Conservation (phyloP, 495 filamentous ascomycete species). For the Aspergillus incahuasiensis region DNA sequence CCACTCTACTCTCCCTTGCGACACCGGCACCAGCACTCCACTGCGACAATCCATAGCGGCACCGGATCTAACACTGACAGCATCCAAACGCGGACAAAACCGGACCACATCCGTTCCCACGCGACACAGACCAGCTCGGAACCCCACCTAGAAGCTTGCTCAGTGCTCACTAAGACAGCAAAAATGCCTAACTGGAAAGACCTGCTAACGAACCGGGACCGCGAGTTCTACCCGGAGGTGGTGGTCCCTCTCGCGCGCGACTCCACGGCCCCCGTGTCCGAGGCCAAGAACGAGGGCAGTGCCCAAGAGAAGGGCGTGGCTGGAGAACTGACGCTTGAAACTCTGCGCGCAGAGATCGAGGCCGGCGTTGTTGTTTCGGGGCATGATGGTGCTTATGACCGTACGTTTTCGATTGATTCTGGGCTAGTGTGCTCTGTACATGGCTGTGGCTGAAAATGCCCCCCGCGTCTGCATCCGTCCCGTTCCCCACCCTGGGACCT, state of each 20-base stretch:
- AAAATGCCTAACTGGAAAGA: neutral
- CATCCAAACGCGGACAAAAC: no score
- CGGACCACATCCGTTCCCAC: no score
- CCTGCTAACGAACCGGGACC: neutral
- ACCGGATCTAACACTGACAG: no score
- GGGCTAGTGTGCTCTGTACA: no score
- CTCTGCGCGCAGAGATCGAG: conserved; percentile 46
- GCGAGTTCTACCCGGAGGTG: neutral
- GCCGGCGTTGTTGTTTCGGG: conserved; percentile 39
- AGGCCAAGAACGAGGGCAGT: neutral
- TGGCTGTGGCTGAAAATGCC: no score
- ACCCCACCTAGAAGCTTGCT: no score
- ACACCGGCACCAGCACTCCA: no score
- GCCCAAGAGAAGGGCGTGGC: conserved; percentile 5
- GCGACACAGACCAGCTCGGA: no score
- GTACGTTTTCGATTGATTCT: conserved; percentile 32
- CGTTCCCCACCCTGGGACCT: no score
- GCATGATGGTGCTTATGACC: conserved; percentile 49
- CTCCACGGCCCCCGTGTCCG: neutral
- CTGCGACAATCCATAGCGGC: no score
- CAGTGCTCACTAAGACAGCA: neutral
- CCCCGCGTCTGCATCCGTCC: no score
- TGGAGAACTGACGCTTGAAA: conserved; percentile 40
- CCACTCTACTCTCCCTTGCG: no score
- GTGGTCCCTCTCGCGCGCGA: neutral